These are phyloP conservation scores for Carex sylvatica DNA, from an alignment of 202 grass and related monocot species.

Conservation along the genomic window DNA sequence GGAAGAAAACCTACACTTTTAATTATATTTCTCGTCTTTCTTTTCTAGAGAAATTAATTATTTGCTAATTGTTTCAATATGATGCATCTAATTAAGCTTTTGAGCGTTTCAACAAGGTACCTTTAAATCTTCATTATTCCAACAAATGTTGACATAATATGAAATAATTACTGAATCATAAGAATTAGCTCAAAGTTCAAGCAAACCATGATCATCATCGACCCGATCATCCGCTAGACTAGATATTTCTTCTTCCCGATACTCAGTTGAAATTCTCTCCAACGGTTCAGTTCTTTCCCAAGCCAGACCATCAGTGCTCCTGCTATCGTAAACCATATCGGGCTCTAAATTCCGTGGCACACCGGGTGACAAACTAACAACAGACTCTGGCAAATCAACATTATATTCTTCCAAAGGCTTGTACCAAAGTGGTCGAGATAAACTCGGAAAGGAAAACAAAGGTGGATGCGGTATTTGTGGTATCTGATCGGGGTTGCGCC, in stretches of 20 bases:
- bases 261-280: background rate
- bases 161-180: background rate
- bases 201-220: slow-evolving; percentile 8
- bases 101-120: too few species aligned
- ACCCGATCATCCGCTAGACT: background rate
- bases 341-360: background rate
- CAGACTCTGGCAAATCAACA: background rate
- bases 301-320: background rate
- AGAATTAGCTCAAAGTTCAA: background rate
- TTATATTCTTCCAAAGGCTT: background rate
- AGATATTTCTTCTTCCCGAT: background rate
- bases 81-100: background rate
- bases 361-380: background rate
- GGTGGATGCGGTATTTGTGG: background rate
- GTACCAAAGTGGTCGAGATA: background rate
- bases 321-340: background rate
- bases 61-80: background rate
- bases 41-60: background rate
- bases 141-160: too few species aligned
- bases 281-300: background rate
- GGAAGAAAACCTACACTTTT: background rate
- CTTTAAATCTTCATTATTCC: too few species aligned
- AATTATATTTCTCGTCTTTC: background rate
- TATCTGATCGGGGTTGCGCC: background rate
- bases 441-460: slow-evolving; percentile 10